These are phyloP conservation scores for Escallonia rubra DNA, from an alignment of 129 eudicot genomes.

Conservation along the genomic window DNA sequence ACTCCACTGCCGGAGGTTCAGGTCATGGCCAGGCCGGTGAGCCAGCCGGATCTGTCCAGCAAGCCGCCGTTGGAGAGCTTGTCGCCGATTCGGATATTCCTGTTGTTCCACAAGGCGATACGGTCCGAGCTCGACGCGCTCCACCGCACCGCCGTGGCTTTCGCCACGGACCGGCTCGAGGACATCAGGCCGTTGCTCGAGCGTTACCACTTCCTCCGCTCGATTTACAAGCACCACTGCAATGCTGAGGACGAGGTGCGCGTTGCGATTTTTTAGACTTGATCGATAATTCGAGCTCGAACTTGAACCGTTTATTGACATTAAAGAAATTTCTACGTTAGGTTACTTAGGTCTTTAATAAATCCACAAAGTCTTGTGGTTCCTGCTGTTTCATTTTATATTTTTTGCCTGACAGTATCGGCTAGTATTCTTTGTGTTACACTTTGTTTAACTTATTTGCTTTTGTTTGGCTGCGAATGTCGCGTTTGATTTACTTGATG, in stretches of 20 bases:
- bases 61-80: slow-evolving; percentile 32
- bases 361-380: background rate
- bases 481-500: too few species aligned
- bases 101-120: slow-evolving; percentile 89
- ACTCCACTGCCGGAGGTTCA: slow-evolving; percentile 77
- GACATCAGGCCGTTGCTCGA: slow-evolving; percentile 74
- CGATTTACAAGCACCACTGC: slow-evolving; percentile 92
- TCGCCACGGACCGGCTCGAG: slow-evolving; percentile 58
- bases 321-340: background rate
- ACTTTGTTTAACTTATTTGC: too few species aligned
- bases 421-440: too few species aligned
- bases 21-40: slow-evolving; percentile 56
- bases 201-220: slow-evolving; percentile 76
- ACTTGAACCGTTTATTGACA: background rate
- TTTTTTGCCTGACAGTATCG: too few species aligned
- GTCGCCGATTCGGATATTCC: slow-evolving; percentile 84
- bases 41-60: slow-evolving; percentile 37
- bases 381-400: background rate
- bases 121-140: slow-evolving; percentile 76
- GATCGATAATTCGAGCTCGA: background rate
- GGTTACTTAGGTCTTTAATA: background rate
- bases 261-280: background rate
- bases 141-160: slow-evolving; percentile 64
- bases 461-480: too few species aligned
- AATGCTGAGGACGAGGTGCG: slow-evolving; percentile 97